Conservation (phyloP, 148 eudicot genomes). For the Suaeda aralocaspica region DNA sequence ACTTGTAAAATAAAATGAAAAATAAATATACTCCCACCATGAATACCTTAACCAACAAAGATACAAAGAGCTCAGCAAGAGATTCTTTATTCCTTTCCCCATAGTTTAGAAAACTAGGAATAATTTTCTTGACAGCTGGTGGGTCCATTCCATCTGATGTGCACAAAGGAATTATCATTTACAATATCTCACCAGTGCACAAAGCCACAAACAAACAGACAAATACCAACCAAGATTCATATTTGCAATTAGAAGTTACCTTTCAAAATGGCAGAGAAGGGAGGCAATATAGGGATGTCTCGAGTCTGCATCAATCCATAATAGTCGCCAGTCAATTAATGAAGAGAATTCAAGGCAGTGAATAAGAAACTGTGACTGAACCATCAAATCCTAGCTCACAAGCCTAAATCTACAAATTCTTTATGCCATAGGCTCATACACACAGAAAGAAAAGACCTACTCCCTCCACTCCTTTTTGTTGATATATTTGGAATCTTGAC, state of each 20-base stretch:
- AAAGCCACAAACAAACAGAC: not conserved
- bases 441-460: too few species aligned
- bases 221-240: not conserved
- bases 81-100: constrained; percentile 68
- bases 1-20: too few species aligned
- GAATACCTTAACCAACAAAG: constrained; percentile 70
- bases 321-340: not conserved
- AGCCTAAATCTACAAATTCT: not conserved
- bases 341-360: not conserved
- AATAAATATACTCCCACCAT: too few species aligned
- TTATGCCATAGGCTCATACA: not conserved
- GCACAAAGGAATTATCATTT: not conserved
- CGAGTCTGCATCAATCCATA: constrained; percentile 52
- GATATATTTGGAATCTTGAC: too few species aligned
- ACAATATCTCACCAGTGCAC: not conserved
- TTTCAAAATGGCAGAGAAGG: constrained; percentile 65
- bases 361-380: not conserved
- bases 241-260: constrained; percentile 32
- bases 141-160: constrained; percentile 63
- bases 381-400: not conserved
- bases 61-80: constrained; percentile 61
- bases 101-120: constrained; percentile 39
- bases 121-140: constrained; percentile 35
- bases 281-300: constrained; percentile 79
- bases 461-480: too few species aligned